Conservation (phyloP, 2,329 filamentous ascomycete genomes). For the Daldinia eschscholtzii region DNA sequence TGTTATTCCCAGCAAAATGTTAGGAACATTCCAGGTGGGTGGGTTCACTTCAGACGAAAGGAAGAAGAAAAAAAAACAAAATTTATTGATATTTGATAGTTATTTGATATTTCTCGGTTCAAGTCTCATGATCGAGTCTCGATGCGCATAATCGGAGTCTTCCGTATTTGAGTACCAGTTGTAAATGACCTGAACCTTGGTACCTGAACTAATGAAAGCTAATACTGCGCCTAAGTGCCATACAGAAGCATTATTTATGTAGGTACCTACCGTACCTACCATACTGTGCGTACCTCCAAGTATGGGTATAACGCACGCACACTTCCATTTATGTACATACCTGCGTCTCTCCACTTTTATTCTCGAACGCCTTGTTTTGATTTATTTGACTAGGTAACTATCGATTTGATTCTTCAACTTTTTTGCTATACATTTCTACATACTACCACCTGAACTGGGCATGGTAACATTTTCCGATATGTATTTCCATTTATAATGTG, state of each 20-base stretch:
- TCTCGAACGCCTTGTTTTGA: conserved; percentile 10
- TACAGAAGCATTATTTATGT: conserved; percentile 8
- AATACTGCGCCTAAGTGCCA: conserved; percentile 12
- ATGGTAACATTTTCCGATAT: background rate
- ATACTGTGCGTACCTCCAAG: background rate
- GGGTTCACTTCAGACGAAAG: conserved; percentile 3
- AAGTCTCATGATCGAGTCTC: conserved; percentile 45
- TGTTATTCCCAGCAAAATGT: background rate
- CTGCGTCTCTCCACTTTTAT: conserved; percentile 23
- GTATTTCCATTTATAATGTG: background rate
- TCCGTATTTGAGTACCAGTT: conserved; percentile 31
- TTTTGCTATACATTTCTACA: conserved; percentile 9
- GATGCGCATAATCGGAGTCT: conserved; percentile 46
- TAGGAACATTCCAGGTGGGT: background rate
- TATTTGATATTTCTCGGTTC: conserved; percentile 12
- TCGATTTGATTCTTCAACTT: conserved; percentile 9
- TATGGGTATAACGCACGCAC: background rate
- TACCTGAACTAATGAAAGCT: conserved; percentile 29
- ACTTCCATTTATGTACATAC: conserved; percentile 11
- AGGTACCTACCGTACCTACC: conserved; percentile 6
- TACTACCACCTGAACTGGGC: background rate
- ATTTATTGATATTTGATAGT: conserved; percentile 8
- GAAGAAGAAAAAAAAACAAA: conserved; percentile 5
- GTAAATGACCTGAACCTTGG: conserved; percentile 20
- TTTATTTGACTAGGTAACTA: background rate